Percentiles rank a stretch among this genome's conserved stretches.
Conservation (phyloP, 305 asterid species). For the Petunia hybrid region DNA sequence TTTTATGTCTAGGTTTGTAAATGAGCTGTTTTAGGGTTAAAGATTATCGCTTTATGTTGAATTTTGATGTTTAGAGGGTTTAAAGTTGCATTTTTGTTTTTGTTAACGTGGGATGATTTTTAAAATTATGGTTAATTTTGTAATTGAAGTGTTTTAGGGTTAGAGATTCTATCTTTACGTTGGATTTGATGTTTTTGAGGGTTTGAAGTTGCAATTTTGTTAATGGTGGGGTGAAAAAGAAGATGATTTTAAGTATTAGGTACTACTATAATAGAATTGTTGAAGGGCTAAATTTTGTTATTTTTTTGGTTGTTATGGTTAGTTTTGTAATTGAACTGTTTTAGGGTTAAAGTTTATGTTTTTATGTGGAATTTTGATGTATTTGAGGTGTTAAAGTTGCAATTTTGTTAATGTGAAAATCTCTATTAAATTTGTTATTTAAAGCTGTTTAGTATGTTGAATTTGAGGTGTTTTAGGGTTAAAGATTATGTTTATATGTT, state of each 20-base stretch:
- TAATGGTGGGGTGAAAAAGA: background rate
- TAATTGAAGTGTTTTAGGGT: background rate
- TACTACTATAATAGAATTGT: background rate
- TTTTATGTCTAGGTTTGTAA: constrained; percentile 9
- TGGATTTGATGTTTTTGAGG: background rate
- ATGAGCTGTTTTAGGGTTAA: background rate
- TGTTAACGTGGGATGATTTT: too few species aligned
- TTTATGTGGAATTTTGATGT: too few species aligned
- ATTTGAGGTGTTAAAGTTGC: too few species aligned
- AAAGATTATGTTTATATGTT: background rate
- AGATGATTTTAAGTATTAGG: background rate
- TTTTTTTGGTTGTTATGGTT: too few species aligned
- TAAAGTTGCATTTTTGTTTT: too few species aligned
- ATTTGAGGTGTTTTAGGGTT: background rate
- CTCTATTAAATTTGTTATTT: background rate
- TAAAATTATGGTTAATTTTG: background rate
- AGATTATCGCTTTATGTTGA: background rate
- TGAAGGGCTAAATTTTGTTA: background rate
- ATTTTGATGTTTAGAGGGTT: background rate
- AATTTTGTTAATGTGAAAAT: background rate
- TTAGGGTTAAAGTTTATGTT: background rate
- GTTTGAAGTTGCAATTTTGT: background rate
- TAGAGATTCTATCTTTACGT: background rate
- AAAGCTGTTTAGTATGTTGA: background rate
- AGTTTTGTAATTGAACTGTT: too few species aligned